Evolutionary conservation across 768 basidiomycete genomes (phyloP), one percentile per base, ranked within the genome.

Genomic region (Leccinum rimulosum): DNA sequence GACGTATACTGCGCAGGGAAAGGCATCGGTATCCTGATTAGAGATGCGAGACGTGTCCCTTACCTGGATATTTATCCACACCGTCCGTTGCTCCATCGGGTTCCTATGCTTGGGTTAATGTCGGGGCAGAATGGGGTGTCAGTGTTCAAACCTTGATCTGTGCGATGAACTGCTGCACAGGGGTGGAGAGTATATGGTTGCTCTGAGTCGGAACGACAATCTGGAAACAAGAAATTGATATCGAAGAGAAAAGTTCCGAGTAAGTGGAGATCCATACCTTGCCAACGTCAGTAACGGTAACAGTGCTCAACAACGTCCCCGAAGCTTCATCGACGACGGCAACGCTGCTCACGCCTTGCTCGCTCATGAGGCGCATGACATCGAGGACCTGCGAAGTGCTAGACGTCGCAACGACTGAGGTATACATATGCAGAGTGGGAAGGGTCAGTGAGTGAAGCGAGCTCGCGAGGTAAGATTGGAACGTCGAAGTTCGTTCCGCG

Each of bases 301-400:
- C 85, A 3, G 89, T 88, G 59, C 91, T 89, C 56, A 89, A 71
- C 56, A 93, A 71, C 49, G 73, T 78, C 4, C 87, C 84, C 3
- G 70, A 77, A 31, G 84, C 84, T 51, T 87, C 85, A 50, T 90
- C 87, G 5, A 89, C 69, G 4, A 93, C 87, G 15, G 91, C 91
- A 49, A 92, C 79, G 64, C 88, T 91, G 68, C 90, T 91, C 27
- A 93, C 89, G 25, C 91, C 91, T 66, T 88, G 82, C 60, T 91
- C 89, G 65, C 89, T 91, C 91, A 93, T 92, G 30, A 89, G 76
- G 59, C 79, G 84, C 91, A 93, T 93, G 6, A 90, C 90, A 69
- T 91, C 87, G 52, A 92, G 75, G 27, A 92, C 86, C 19, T 81
- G 80, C 2, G 83, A 82, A 15, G 77, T 79, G 48, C 88, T 84